Conservation (phyloP, 768 basidiomycete genomes). For the Mycena latifolia region DNA sequence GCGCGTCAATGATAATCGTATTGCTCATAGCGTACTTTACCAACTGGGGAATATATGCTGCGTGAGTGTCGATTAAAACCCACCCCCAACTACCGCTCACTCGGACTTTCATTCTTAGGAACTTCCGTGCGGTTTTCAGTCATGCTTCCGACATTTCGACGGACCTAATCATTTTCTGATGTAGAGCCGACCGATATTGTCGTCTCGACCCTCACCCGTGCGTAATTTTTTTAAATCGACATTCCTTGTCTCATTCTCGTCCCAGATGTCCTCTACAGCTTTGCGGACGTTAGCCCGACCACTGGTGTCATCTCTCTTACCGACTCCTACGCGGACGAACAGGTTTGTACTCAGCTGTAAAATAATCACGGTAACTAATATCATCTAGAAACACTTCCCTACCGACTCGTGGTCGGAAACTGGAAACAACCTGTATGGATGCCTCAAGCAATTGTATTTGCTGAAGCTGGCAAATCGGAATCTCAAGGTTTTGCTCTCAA, state of each 20-base stretch:
- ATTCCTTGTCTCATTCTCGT: neutral
- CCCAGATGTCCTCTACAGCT: conserved; percentile 77
- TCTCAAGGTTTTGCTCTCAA: conserved; percentile 62
- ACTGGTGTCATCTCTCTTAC: conserved; percentile 76
- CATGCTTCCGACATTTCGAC: neutral
- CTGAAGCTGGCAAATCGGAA: conserved; percentile 72
- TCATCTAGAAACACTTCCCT: conserved; percentile 73
- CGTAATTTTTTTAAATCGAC: conserved; percentile 30
- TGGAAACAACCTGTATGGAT: conserved; percentile 86
- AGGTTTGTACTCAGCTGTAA: conserved; percentile 51
- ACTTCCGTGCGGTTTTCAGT: conserved; percentile 61
- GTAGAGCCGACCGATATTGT: conserved; percentile 76
- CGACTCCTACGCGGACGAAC: conserved; percentile 80
- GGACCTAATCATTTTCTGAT: conserved; percentile 14
- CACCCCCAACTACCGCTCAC: neutral
- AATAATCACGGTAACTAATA: conserved; percentile 5
- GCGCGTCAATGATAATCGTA: neutral
- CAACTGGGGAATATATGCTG: conserved; percentile 73
- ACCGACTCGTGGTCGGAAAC: conserved; percentile 80
- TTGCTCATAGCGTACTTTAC: conserved; percentile 63
- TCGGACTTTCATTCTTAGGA: conserved; percentile 33
- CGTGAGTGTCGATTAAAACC: neutral
- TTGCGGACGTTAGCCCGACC: conserved; percentile 76
- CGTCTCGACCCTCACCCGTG: conserved; percentile 72
- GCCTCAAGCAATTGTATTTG: conserved; percentile 80